Percentiles rank a stretch among this genome's conserved stretches.
These are phyloP conservation scores for Cadophora gregata DNA, from an alignment of 2,329 filamentous ascomycete species.

Conservation along the genomic window DNA sequence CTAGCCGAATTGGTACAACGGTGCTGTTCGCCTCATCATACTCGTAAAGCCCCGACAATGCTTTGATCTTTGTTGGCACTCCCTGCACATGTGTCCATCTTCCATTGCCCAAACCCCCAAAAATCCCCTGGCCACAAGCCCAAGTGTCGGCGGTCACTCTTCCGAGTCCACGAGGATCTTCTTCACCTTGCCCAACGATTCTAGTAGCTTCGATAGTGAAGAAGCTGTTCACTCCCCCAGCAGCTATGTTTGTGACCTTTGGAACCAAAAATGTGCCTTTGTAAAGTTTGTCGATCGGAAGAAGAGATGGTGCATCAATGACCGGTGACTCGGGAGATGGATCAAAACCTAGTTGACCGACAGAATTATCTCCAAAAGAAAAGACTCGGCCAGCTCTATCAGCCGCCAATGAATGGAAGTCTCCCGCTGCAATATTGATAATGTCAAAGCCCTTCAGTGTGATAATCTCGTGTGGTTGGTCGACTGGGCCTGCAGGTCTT, in stretches of 20 bases:
- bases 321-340: conserved; percentile 64
- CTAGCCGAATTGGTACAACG: conserved; percentile 78
- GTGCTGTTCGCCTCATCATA: conserved; percentile 76
- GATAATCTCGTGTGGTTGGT: conserved; percentile 80
- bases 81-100: conserved; percentile 88
- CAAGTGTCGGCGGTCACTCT: conserved; percentile 78
- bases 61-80: conserved; percentile 79
- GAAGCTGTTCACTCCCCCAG: conserved; percentile 86
- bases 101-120: conserved; percentile 81
- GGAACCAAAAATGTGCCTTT: conserved; percentile 65
- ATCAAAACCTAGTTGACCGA: conserved; percentile 89
- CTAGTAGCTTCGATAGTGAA: conserved; percentile 81
- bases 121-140: conserved; percentile 86
- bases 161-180: conserved; percentile 50
- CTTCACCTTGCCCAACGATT: conserved; percentile 54
- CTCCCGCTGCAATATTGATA: conserved; percentile 78
- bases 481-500: conserved; percentile 77
- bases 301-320: conserved; percentile 71
- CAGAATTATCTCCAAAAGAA: conserved; percentile 88
- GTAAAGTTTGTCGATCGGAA: conserved; percentile 78
- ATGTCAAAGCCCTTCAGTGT: conserved; percentile 75
- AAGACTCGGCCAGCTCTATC: conserved; percentile 81
- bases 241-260: conserved; percentile 77
- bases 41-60: conserved; percentile 83
- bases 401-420: conserved; percentile 82